Evolutionary conservation across 352 stramenopile genomes (phyloP).

Genomic region (Phytophthora podocarpi): DNA sequence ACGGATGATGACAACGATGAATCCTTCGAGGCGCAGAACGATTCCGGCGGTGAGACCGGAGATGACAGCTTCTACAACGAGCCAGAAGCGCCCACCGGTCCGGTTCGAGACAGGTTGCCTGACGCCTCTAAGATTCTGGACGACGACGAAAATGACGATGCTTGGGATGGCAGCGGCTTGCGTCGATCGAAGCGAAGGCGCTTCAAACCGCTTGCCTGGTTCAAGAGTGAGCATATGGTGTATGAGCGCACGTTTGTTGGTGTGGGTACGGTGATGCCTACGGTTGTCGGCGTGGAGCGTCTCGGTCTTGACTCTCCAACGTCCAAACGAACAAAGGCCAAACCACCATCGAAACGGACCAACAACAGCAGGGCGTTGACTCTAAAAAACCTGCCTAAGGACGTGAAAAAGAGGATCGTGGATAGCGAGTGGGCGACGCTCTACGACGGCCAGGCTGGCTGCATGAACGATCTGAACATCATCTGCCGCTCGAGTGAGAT

Average conservation of each 20-base stretch:
- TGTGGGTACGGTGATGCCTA: constrained; percentile 83
- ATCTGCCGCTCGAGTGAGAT: constrained; percentile 80
- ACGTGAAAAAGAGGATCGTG: constrained; percentile 58
- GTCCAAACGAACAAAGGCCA: constrained; percentile 48
- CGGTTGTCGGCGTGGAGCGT: constrained; percentile 73
- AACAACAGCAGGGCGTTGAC: constrained; percentile 49
- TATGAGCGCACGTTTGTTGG: constrained; percentile 84
- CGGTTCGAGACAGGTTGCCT: constrained; percentile 57
- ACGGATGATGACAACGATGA: constrained; percentile 67
- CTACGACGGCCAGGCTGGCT: constrained; percentile 59
- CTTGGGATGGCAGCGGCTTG: constrained; percentile 48
- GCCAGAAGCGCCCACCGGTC: constrained; percentile 29
- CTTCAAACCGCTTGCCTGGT: constrained; percentile 88
- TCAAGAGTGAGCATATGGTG: constrained; percentile 88
- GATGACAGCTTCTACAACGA: constrained; percentile 63
- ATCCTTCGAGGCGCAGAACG: constrained; percentile 53
- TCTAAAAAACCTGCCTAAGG: constrained; percentile 53
- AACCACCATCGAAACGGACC: constrained; percentile 35
- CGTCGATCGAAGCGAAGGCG: constrained; percentile 78
- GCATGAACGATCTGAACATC: constrained; percentile 80
- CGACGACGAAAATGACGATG: constrained; percentile 27
- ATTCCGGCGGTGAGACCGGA: constrained; percentile 52
- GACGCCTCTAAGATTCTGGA: constrained; percentile 47
- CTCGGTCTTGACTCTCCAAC: constrained; percentile 60
- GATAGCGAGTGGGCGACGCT: constrained; percentile 77